A percentile compares a stretch with the other conserved stretches of the same genome.
Evolutionary conservation across 106 monocot species (phyloP).

Genomic region (Apostasia shenzhenica): DNA sequence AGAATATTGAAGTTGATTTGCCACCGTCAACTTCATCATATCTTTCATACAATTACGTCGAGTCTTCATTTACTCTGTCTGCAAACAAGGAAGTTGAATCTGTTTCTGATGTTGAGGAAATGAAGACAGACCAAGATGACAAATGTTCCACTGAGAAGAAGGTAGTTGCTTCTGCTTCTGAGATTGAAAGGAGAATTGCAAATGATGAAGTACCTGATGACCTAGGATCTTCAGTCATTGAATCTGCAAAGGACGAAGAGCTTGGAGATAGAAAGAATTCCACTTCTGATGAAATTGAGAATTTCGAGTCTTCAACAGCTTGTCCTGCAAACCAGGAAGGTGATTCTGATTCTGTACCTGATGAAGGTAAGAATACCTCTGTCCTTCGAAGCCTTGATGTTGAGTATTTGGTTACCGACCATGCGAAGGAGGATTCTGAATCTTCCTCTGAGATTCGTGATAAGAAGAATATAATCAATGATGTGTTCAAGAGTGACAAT

Average conservation of each 20-base stretch:
- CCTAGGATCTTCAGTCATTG: background rate
- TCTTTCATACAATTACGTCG: background rate
- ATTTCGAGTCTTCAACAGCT: background rate
- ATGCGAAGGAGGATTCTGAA: background rate
- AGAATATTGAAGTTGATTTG: background rate
- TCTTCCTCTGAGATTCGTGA: background rate
- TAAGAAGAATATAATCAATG: too few species aligned
- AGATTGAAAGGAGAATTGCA: background rate
- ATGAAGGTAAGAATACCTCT: background rate
- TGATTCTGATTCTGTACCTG: background rate
- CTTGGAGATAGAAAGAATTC: background rate
- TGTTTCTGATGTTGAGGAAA: conserved; percentile 4
- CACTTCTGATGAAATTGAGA: background rate
- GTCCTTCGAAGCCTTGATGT: background rate
- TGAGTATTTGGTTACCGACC: too few species aligned
- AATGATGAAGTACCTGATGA: background rate
- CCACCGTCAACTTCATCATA: background rate
- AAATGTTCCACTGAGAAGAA: background rate
- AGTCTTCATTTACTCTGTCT: background rate
- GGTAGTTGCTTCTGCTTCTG: conserved; percentile 3
- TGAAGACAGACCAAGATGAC: background rate
- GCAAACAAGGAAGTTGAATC: background rate
- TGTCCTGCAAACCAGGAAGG: background rate
- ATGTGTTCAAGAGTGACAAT: background rate
- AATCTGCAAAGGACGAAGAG: background rate